phyloP scores from a whole-genome alignment of 164 flowering plant species.

The Litsea cubeba region DNA sequence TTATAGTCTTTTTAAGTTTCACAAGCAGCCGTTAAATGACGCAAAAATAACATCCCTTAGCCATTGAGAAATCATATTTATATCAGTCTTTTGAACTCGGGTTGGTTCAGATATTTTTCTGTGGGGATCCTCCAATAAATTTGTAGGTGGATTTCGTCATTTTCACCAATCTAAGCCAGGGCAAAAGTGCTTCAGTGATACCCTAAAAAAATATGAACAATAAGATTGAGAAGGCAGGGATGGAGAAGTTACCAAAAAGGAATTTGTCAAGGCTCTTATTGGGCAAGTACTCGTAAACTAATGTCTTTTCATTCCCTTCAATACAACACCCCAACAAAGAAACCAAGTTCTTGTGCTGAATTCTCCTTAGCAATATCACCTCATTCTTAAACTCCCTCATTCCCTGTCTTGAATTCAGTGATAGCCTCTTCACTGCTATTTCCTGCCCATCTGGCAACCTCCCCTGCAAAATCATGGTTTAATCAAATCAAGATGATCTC shows the following conservation, averaged over 20 bases:
- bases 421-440: slow-evolving; percentile 26
- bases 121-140: background rate
- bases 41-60: no score
- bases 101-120: background rate
- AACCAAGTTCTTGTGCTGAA: slow-evolving; percentile 26
- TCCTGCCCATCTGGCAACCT: slow-evolving; percentile 17
- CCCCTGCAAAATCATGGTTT: slow-evolving; percentile 10
- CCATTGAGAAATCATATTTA: no score
- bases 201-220: background rate
- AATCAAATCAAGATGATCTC: background rate
- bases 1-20: no score
- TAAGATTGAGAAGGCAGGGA: background rate
- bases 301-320: slow-evolving; percentile 20
- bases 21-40: no score
- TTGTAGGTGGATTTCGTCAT: background rate
- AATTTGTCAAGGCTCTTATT: slow-evolving; percentile 22
- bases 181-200: background rate
- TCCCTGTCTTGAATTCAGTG: slow-evolving; percentile 20
- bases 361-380: slow-evolving; percentile 15
- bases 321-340: slow-evolving; percentile 20
- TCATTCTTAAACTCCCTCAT: slow-evolving; percentile 22
- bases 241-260: slow-evolving; percentile 20
- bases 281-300: slow-evolving; percentile 24
- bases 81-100: background rate
- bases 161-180: background rate